phyloP scores from a whole-genome alignment of 768 basidiomycete species.

The Russula brevipes region DNA sequence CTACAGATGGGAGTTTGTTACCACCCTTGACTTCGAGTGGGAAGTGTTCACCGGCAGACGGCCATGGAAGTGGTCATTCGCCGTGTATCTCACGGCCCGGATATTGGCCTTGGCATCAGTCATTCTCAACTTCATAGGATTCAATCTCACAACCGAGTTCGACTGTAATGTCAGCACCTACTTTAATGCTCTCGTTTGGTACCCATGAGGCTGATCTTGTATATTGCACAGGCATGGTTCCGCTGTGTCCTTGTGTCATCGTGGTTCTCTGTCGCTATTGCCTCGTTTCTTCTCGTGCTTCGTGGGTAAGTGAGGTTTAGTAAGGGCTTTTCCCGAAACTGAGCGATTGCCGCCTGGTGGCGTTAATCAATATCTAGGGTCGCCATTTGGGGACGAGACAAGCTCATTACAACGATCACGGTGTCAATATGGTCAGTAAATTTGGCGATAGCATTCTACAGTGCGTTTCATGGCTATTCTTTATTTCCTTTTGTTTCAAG shows the following conservation, averaged over 20 bases:
- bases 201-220: neutral
- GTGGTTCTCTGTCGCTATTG: conserved; percentile 19
- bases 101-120: conserved; percentile 10
- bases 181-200: neutral
- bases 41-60: conserved; percentile 22
- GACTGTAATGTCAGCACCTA: conserved; percentile 18
- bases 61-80: conserved; percentile 25
- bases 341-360: neutral
- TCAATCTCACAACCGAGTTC: conserved; percentile 10
- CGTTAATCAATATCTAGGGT: conserved; percentile 2
- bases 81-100: conserved; percentile 13
- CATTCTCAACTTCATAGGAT: conserved; percentile 18
- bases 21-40: conserved; percentile 22
- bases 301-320: conserved; percentile 16
- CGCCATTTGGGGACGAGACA: conserved; percentile 22
- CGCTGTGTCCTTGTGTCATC: conserved; percentile 11
- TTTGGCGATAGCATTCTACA: conserved; percentile 4
- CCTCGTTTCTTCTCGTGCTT: conserved; percentile 23
- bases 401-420: neutral
- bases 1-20: conserved; percentile 23
- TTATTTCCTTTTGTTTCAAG: neutral
- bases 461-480: neutral
- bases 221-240: conserved; percentile 13
- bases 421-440: conserved; percentile 9
- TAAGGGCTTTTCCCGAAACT: neutral